These are phyloP conservation scores for Vaccinium myrtillus DNA, from an alignment of 148 eudicot genomes.

Conservation along the genomic window DNA sequence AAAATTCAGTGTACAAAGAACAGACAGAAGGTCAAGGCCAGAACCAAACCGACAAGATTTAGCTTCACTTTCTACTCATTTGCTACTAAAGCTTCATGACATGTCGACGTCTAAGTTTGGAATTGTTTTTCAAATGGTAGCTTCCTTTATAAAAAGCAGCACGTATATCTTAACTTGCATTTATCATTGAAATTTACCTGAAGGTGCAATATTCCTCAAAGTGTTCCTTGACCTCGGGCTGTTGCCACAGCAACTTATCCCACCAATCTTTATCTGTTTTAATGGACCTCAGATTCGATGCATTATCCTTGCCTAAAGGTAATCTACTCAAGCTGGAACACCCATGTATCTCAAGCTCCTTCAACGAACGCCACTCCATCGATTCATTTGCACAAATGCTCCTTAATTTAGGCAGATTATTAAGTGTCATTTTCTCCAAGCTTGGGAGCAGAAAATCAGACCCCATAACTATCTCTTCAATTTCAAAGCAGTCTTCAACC, in stretches of 20 bases:
- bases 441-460: not conserved
- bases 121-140: not conserved
- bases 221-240: not conserved
- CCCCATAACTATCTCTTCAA: slow-evolving; percentile 3
- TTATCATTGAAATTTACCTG: not conserved
- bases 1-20: not conserved
- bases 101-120: not conserved
- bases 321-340: not conserved
- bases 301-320: not conserved
- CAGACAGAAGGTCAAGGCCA: too few species aligned
- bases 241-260: not conserved
- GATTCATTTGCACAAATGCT: slow-evolving; percentile 9
- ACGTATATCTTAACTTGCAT: not conserved
- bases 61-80: not conserved
- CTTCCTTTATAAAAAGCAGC: not conserved
- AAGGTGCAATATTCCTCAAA: slow-evolving; percentile 4
- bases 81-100: not conserved
- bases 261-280: not conserved
- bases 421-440: not conserved
- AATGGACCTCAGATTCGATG: not conserved
- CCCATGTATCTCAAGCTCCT: slow-evolving; percentile 3
- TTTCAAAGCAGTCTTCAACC: not conserved
- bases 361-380: not conserved
- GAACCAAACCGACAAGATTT: too few species aligned
- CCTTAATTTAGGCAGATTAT: slow-evolving; percentile 2